phyloP scores from a whole-genome alignment of 1,139 yeast genomes.

The Magnusiomyces suaveolens region DNA sequence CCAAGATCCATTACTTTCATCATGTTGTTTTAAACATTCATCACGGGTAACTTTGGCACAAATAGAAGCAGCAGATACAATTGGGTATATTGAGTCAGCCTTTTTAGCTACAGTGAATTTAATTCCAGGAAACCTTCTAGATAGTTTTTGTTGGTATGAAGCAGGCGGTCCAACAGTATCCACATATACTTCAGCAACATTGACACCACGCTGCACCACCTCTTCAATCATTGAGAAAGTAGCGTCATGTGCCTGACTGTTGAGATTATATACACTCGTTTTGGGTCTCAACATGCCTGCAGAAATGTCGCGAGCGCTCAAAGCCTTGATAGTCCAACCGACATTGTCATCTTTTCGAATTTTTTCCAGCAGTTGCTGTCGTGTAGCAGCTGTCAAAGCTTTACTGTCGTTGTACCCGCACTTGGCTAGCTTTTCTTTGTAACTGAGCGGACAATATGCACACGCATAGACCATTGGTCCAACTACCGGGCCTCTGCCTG shows the following conservation, averaged over 20 bases:
- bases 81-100: slow-evolving; percentile 89
- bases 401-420: slow-evolving; percentile 92
- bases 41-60: slow-evolving; percentile 96
- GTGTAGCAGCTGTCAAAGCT: slow-evolving; percentile 60
- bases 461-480: slow-evolving; percentile 95
- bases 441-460: slow-evolving; percentile 58
- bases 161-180: slow-evolving; percentile 97
- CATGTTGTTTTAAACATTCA: slow-evolving; percentile 42
- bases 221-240: slow-evolving; percentile 68
- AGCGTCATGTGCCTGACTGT: slow-evolving; percentile 93
- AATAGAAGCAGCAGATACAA: slow-evolving; percentile 93
- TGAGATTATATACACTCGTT: slow-evolving; percentile 55
- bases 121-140: slow-evolving; percentile 56
- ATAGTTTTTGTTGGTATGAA: slow-evolving; percentile 68
- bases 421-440: slow-evolving; percentile 44
- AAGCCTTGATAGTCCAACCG: slow-evolving; percentile 81
- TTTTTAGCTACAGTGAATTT: slow-evolving; percentile 84
- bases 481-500: slow-evolving; percentile 94
- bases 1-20: slow-evolving; percentile 34
- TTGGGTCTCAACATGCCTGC: slow-evolving; percentile 77
- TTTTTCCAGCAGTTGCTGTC: slow-evolving; percentile 50
- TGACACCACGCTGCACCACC: slow-evolving; percentile 52
- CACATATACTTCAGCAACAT: slow-evolving; percentile 62
- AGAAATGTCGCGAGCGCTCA: slow-evolving; percentile 82
- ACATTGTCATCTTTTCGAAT: slow-evolving; percentile 47